Conservation (phyloP, 768 basidiomycete genomes). For the Mycena alexandri region DNA sequence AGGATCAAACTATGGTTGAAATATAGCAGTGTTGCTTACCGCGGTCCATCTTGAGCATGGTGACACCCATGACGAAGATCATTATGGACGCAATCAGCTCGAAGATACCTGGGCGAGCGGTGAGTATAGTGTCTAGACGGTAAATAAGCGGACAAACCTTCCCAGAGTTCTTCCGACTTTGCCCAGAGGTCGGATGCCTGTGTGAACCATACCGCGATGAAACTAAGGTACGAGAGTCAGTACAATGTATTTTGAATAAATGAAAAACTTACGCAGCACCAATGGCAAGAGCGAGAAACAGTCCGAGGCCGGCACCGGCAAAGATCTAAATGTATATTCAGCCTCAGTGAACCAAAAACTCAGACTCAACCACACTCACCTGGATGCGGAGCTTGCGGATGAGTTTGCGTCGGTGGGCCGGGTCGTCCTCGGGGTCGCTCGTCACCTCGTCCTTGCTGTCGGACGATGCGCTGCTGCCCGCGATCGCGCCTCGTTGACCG, state of each 20-base stretch:
- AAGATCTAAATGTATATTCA: slow-evolving; percentile 66
- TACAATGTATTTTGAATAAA: not conserved
- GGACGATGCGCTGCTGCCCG: slow-evolving; percentile 21
- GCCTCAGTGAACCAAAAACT: not conserved
- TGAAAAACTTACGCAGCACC: slow-evolving; percentile 73
- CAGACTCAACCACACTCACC: slow-evolving; percentile 44
- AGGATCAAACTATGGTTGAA: not conserved
- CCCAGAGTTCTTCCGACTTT: slow-evolving; percentile 91
- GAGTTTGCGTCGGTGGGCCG: slow-evolving; percentile 55
- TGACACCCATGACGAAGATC: slow-evolving; percentile 94
- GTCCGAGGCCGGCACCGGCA: slow-evolving; percentile 77
- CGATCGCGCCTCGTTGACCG: slow-evolving; percentile 28
- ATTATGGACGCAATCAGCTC: slow-evolving; percentile 78
- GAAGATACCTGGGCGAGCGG: slow-evolving; percentile 67
- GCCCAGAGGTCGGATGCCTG: slow-evolving; percentile 87
- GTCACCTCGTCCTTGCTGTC: slow-evolving; percentile 46
- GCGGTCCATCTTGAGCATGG: slow-evolving; percentile 95
- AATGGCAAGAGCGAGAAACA: slow-evolving; percentile 84
- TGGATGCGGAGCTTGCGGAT: slow-evolving; percentile 79
- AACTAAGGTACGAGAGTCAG: slow-evolving; percentile 46
- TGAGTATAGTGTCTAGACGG: not conserved
- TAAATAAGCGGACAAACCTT: slow-evolving; percentile 66
- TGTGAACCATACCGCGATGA: slow-evolving; percentile 96
- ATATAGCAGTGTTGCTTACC: slow-evolving; percentile 43
- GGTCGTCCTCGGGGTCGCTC: slow-evolving; percentile 47